Base-by-base conservation (phyloP, 2,329 filamentous ascomycete genomes). In the Alternaria ethzedia region DNA sequence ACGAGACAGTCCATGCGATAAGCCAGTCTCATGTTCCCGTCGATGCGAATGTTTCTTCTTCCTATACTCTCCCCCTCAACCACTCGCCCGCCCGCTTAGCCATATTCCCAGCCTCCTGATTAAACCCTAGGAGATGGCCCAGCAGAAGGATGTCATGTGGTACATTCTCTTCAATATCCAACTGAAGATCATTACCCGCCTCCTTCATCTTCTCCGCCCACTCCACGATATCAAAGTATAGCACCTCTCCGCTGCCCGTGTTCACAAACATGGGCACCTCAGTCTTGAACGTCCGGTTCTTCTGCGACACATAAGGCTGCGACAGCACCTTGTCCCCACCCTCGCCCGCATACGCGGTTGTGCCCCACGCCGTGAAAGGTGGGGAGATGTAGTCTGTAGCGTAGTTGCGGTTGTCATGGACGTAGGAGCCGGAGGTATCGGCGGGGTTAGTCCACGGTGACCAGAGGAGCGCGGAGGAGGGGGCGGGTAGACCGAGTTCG, bases 91-190 rank as follows among this genome's bases (percentile, higher is more conserved):
- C 82, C 63, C 76, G 74, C 75, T 78, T 76, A 11, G 75, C 78
- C 55, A 68, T 73, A 36, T 66, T 62, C n/a, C 23, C 59, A 23
- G 75, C 79, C 69, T 81, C 78, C 46, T 80, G 74, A 52, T 80
- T 70, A 63, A 84, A 86, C 0, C 84, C 84, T 3, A 83, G 21
- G 2, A 78, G 15, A 17, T 75, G 63, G 1, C 81, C 84, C 1
- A 82, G 3, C 2, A 83, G 54, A 17, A 85, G 61, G 7, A 85
- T 81, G 71, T 86, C 85, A 68, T 87, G 85, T 20, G 80, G 79
- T 5, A 78, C 82, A 10, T 72, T 63, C 51, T 79, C 66, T 67
- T 83, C 82, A 4, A 82, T 72, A 65, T 83, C 76, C 12, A 83
- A 61, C 55, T 78, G 77, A 2, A 85, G 75, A 44, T 76, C 67